These are phyloP conservation scores for Aquanectria penicillioides DNA, from an alignment of 2,329 filamentous ascomycete species.

Conservation along the genomic window DNA sequence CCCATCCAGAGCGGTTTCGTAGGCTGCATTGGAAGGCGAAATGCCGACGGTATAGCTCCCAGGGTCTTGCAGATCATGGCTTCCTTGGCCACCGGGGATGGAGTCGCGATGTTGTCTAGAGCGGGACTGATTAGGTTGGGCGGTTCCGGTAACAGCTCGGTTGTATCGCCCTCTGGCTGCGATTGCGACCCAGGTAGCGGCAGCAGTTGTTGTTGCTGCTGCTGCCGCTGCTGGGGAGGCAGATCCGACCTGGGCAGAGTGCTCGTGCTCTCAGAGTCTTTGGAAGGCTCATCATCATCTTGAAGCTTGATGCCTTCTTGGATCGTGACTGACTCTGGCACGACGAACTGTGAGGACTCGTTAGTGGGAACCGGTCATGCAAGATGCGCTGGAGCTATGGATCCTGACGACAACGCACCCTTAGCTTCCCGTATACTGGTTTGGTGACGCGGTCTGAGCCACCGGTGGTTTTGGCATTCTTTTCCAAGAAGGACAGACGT, in stretches of 20 bases:
- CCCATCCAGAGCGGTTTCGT: slow-evolving; percentile 48
- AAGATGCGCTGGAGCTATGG: slow-evolving; percentile 2
- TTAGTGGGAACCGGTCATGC: slow-evolving; percentile 6
- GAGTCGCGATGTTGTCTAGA: slow-evolving; percentile 16
- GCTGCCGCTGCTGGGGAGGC: too few species aligned
- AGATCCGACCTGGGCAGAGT: slow-evolving; percentile 7
- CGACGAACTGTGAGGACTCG: slow-evolving; percentile 29
- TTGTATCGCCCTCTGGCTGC: background rate
- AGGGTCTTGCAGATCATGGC: slow-evolving; percentile 9
- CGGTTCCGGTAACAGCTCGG: background rate
- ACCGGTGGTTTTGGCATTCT: slow-evolving; percentile 56
- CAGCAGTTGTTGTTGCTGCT: slow-evolving; percentile 4
- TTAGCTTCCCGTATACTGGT: slow-evolving; percentile 35
- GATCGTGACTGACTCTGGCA: slow-evolving; percentile 27
- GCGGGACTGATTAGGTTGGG: slow-evolving; percentile 18
- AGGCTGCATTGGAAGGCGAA: slow-evolving; percentile 39
- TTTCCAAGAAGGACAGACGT: slow-evolving; percentile 57
- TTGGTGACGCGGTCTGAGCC: slow-evolving; percentile 25
- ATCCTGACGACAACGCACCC: slow-evolving; percentile 24
- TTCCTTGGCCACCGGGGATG: slow-evolving; percentile 9
- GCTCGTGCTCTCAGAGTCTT: slow-evolving; percentile 6
- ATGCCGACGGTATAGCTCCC: slow-evolving; percentile 28
- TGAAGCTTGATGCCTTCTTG: slow-evolving; percentile 22
- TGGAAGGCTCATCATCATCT: slow-evolving; percentile 9
- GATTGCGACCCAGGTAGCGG: background rate